Percentiles rank a stretch among this genome's conserved stretches.
These are phyloP conservation scores for Collybia mongolica DNA, from an alignment of 768 basidiomycete genomes.

Conservation along the genomic window DNA sequence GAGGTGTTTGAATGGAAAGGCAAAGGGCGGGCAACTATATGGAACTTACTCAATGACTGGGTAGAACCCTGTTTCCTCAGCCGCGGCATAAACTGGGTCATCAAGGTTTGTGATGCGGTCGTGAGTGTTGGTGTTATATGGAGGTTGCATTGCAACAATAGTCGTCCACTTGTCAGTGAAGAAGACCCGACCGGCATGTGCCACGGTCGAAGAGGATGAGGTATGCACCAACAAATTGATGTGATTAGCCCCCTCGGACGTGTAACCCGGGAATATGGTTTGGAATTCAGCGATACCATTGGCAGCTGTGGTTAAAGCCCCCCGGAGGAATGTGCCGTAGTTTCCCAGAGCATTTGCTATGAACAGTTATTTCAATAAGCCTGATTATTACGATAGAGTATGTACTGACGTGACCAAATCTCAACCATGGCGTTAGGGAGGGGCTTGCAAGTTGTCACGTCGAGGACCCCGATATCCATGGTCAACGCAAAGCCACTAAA, in stretches of 20 bases:
- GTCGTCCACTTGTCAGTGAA: slow-evolving; percentile 36
- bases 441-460: slow-evolving; percentile 36
- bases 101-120: slow-evolving; percentile 24
- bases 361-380: neutral
- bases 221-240: slow-evolving; percentile 33
- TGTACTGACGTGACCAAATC: slow-evolving; percentile 12
- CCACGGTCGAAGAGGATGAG: slow-evolving; percentile 21
- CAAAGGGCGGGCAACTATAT: neutral
- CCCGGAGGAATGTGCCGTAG: slow-evolving; percentile 35
- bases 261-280: slow-evolving; percentile 35
- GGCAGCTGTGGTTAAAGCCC: slow-evolving; percentile 27
- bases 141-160: slow-evolving; percentile 22
- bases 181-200: slow-evolving; percentile 38
- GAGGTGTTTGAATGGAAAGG: neutral
- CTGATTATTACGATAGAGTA: neutral
- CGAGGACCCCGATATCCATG: slow-evolving; percentile 38
- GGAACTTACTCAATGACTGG: slow-evolving; percentile 24
- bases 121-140: slow-evolving; percentile 30
- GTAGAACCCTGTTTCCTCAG: slow-evolving; percentile 22
- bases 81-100: slow-evolving; percentile 25
- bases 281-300: slow-evolving; percentile 38
- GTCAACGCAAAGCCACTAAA: slow-evolving; percentile 32
- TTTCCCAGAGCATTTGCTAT: slow-evolving; percentile 34
- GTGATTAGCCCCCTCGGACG: slow-evolving; percentile 33
- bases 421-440: slow-evolving; percentile 37